Evolutionary conservation across 495 filamentous ascomycete genomes (phyloP).

Genomic region (Xylaria intraflava): DNA sequence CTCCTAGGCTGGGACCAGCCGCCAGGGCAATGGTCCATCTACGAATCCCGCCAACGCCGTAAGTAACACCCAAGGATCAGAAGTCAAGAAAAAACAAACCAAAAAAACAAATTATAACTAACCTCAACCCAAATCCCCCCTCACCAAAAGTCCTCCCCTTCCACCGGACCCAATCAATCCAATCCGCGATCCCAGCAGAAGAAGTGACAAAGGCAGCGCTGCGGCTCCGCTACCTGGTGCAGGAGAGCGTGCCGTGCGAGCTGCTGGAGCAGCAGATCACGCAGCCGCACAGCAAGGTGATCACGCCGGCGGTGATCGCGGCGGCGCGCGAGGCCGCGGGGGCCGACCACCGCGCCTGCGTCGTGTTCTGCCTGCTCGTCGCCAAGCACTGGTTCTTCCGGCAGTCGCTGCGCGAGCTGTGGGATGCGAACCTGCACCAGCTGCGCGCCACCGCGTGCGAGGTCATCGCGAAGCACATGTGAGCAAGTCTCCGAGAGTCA

Average conservation of each 20-base stretch:
- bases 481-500: too few species aligned
- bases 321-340: slow-evolving; percentile 79
- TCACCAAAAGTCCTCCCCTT: slow-evolving; percentile 63
- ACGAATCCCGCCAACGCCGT: slow-evolving; percentile 36
- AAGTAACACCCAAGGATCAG: slow-evolving; percentile 21
- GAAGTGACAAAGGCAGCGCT: slow-evolving; percentile 84
- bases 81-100: too few species aligned
- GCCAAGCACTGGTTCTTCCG: slow-evolving; percentile 87
- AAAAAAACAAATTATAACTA: too few species aligned
- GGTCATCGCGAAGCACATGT: slow-evolving; percentile 82
- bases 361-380: slow-evolving; percentile 77
- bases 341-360: slow-evolving; percentile 63
- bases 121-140: slow-evolving; percentile 9
- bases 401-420: slow-evolving; percentile 75
- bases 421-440: slow-evolving; percentile 80
- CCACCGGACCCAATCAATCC: slow-evolving; percentile 43
- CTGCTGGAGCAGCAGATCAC: slow-evolving; percentile 67
- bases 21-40: slow-evolving; percentile 32
- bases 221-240: slow-evolving; percentile 84
- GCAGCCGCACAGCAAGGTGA: slow-evolving; percentile 70
- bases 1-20: slow-evolving; percentile 38
- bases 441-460: slow-evolving; percentile 81
- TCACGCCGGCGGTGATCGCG: slow-evolving; percentile 68
- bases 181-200: slow-evolving; percentile 57
- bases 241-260: slow-evolving; percentile 82